A percentile compares a stretch with the other conserved stretches of the same genome.
phyloP scores from a whole-genome alignment of 345 rosid species.

The Adansonia digitata region DNA sequence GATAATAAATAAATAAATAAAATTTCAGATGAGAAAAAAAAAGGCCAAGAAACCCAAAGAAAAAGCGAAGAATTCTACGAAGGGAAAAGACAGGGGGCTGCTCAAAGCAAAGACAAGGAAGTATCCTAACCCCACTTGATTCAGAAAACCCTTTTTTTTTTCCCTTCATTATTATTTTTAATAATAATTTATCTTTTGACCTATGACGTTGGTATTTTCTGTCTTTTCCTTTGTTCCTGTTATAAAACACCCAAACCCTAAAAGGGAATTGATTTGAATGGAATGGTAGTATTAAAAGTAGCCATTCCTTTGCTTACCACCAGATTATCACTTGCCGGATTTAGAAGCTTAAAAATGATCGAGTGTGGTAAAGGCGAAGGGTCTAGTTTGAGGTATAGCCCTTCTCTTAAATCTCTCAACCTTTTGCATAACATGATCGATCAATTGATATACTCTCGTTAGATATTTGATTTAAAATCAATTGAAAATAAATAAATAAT shows the following conservation, averaged over 20 bases:
- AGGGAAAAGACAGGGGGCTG: constrained; percentile 2
- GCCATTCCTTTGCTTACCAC: constrained; percentile 16
- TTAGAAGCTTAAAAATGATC: constrained; percentile 24
- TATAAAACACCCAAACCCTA: constrained; percentile 61
- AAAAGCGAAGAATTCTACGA: constrained; percentile 24
- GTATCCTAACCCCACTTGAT: constrained; percentile 22
- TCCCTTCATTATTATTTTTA: neutral
- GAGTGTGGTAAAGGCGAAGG: constrained; percentile 16
- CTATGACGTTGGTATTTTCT: constrained; percentile 42
- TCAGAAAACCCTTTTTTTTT: neutral
- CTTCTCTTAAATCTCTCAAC: constrained; percentile 4
- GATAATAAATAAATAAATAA: constrained; percentile 10
- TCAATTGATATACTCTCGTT: no score
- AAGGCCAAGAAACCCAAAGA: constrained; percentile 18
- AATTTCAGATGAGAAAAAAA: constrained; percentile 8
- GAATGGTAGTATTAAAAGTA: constrained; percentile 29
- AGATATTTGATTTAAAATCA: no score
- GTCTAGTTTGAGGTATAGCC: neutral
- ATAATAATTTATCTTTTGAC: constrained; percentile 23
- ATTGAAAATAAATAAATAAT: no score
- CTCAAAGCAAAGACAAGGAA: constrained; percentile 19
- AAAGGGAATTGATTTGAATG: constrained; percentile 42
- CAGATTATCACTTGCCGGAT: no score
- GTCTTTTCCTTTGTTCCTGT: constrained; percentile 38
- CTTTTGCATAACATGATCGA: constrained; percentile 29